phyloP scores from a whole-genome alignment of 1,139 yeast species.

The Saccharomyces hybrid region DNA sequence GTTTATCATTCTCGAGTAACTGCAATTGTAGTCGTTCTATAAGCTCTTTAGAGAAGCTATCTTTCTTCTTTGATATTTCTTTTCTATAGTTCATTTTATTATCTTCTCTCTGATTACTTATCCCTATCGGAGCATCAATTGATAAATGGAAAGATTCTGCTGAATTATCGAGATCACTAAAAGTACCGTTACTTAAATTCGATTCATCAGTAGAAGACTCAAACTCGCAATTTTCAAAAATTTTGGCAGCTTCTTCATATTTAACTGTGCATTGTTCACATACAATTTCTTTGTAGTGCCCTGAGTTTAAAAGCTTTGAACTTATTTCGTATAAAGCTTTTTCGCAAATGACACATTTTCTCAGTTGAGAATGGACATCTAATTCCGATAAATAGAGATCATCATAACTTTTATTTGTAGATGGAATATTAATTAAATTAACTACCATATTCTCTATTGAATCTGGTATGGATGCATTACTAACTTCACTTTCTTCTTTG shows the following conservation, averaged over 20 bases:
- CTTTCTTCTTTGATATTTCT: constrained; percentile 10
- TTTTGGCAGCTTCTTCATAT: constrained; percentile 46
- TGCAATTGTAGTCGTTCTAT: constrained; percentile 29
- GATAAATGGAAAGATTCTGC: constrained; percentile 5
- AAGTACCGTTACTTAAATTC: constrained; percentile 8
- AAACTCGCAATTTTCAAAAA: constrained; percentile 32
- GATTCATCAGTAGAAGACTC: constrained; percentile 23
- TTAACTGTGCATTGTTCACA: constrained; percentile 56
- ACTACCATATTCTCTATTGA: constrained; percentile 14
- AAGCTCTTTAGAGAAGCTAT: constrained; percentile 29
- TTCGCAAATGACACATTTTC: constrained; percentile 59
- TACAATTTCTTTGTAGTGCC: constrained; percentile 44
- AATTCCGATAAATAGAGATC: constrained; percentile 21
- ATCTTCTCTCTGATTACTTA: neutral
- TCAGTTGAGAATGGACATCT: constrained; percentile 30
- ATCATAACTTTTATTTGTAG: constrained; percentile 7
- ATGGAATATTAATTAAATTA: constrained; percentile 13
- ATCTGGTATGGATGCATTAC: constrained; percentile 3
- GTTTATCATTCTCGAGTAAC: constrained; percentile 7
- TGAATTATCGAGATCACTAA: constrained; percentile 6
- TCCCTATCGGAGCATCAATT: constrained; percentile 12
- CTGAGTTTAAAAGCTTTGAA: constrained; percentile 33
- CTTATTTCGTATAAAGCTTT: constrained; percentile 59
- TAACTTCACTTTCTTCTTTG: neutral
- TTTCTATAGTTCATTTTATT: constrained; percentile 8